Evolutionary conservation across 345 rosid genomes (phyloP), one percentile per base, ranked within the genome.

Genomic region (Melastoma malabathricum): DNA sequence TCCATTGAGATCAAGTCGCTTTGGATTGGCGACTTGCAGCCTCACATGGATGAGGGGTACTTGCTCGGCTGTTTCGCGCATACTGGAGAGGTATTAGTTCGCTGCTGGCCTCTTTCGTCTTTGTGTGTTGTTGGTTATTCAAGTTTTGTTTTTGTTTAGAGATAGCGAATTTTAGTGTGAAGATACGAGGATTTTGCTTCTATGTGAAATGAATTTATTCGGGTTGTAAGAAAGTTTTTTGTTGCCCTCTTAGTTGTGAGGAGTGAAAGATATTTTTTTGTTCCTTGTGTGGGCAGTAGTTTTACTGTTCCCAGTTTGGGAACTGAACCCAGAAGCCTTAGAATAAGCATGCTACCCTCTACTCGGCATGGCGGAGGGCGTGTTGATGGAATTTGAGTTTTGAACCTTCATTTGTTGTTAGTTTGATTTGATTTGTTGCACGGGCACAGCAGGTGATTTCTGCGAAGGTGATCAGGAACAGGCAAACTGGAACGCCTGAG

Each of bases 1-100:
- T 13, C 68, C 46, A 53, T 13, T 7, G 64, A 58, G 55, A 55
- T 58, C 49, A 57, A 58, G 64, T 82, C 95, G 13, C 64, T 92
- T 58, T 92, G 97, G 98, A 84, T 92, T 63, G 96, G 97, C 12
- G 97, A 87, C 66, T 58, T 86, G 61, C 93, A 79, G 77, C 87
- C 69, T 5, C 82, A 94, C 85, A 92, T 92, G 98, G 96, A 92
- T 43, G 96, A 92, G 66, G 72, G 17, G 71, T 92, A 92, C 57
- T 81, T 92, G 56, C 46, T 63, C 58, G 65, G 18, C 65, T 61
- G 73, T 64, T 92, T 87, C 48, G 54, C 77, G 39, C 48, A 49
- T 27, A 74, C 83, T 8, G 82, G 85, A 47, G 93, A 84, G 89
- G 98, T 84, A 77, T 57, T 18, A 13, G 10, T 15, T 43, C 15